Evolutionary conservation across 2,329 filamentous ascomycete genomes (phyloP), one percentile per base, ranked within the genome.

Genomic region (Bipolaris victoriae): DNA sequence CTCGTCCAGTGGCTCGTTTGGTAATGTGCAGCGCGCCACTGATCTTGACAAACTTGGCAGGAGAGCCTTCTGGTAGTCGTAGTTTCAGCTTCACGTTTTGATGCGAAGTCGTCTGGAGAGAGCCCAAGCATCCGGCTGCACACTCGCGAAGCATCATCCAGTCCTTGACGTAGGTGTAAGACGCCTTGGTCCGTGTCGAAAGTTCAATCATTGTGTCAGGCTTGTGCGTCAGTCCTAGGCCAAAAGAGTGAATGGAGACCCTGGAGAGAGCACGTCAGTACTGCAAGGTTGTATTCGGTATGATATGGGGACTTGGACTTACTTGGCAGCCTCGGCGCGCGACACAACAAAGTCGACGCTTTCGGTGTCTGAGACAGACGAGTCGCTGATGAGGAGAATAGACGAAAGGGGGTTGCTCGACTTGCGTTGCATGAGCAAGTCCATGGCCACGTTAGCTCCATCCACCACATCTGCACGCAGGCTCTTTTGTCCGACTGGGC

Each of bases 71-170:
- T 0, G 95, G 95, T 7, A 99, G 81, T 67, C 91, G 91, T 55
- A 99, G 86, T 81, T 96, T 97, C 52, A 99, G 84, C 81, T 96
- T 97, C 55, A 96, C 95, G 71, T 98, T 98, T 75, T 98, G 95
- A 75, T 99, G 95, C n/a, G 95, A 98, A 26, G 92, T 89, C 2
- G 91, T 92, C 77, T 99, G 95, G 73, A 98, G 85, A 13, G 92
- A 88, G 45, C 95, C 95, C 26, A 99, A 81, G 70, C 94, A 98
- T 41, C 95, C 95, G 22, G 93, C 95, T 43, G 97, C 84, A 75
- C 95, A 98, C 76, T 99, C 95, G 26, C 95, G 89, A 35, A 99
- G 84, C 94, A 98, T 99, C 94, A 98, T 98, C 95, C 95, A 99
- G 76, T 99, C 95, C 79, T 98, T 99, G 66, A 99, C 93, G 70